Percentiles rank a stretch among this genome's conserved stretches.
These are phyloP conservation scores for Pythium biforme DNA, from an alignment of 352 stramenopile genomes.

Conservation along the genomic window DNA sequence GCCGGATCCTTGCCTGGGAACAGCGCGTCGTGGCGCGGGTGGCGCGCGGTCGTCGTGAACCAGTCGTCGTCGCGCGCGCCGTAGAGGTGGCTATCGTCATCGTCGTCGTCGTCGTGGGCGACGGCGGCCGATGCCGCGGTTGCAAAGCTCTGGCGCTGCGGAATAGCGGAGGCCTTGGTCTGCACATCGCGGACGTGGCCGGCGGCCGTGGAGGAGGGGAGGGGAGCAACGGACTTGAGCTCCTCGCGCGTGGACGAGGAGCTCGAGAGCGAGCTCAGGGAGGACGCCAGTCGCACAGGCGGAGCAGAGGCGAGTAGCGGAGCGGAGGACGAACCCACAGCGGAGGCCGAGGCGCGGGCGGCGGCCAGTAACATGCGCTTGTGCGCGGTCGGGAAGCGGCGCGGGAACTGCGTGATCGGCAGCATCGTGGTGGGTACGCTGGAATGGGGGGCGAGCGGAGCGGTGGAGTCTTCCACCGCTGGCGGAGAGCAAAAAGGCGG, in stretches of 20 bases:
- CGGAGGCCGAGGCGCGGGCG: constrained; percentile 12
- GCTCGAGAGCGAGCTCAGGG: constrained; percentile 28
- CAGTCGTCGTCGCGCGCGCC: constrained; percentile 63
- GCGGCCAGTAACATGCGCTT: constrained; percentile 49
- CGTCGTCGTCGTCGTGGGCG: constrained; percentile 31
- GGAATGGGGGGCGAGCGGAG: neutral
- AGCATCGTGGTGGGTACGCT: constrained; percentile 41
- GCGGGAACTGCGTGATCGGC: constrained; percentile 78
- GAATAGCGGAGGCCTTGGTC: constrained; percentile 13
- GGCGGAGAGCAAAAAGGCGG: neutral
- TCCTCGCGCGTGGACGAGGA: constrained; percentile 17
- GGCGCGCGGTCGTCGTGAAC: constrained; percentile 61
- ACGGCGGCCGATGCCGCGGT: constrained; percentile 10
- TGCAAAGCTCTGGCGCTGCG: constrained; percentile 21
- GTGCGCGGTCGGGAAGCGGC: constrained; percentile 71
- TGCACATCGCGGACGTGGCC: constrained; percentile 23
- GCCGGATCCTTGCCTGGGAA: constrained; percentile 54
- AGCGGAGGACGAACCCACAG: neutral
- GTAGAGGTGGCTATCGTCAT: constrained; percentile 57
- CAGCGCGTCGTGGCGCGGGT: constrained; percentile 47
- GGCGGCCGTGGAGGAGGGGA: constrained; percentile 13
- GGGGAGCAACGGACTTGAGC: constrained; percentile 13
- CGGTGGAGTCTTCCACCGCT: constrained; percentile 6
- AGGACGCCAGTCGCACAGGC: constrained; percentile 24
- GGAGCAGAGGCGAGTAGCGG: constrained; percentile 1